These are phyloP conservation scores for Suillus subalutaceus DNA, from an alignment of 768 basidiomycete species.

Conservation along the genomic window DNA sequence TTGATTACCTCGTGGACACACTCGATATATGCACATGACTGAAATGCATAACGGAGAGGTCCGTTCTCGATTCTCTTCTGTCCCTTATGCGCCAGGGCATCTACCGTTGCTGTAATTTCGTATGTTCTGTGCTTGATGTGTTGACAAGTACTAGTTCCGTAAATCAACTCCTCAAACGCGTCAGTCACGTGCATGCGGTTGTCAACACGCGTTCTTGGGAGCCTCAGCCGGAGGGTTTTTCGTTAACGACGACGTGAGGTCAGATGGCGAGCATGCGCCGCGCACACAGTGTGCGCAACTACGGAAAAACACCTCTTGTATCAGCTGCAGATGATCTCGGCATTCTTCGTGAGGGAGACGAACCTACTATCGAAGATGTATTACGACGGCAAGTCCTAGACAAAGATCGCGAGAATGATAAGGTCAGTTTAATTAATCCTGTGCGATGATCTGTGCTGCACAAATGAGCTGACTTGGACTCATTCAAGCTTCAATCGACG, in stretches of 20 bases:
- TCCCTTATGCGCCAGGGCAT: background rate
- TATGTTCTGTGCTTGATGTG: too few relatives aligned
- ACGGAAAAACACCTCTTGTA: slow-evolving; percentile 48
- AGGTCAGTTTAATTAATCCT: slow-evolving; percentile 40
- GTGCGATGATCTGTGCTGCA: background rate
- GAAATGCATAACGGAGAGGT: background rate
- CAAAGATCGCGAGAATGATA: slow-evolving; percentile 72
- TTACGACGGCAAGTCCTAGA: slow-evolving; percentile 67
- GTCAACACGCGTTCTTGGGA: background rate
- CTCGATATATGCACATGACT: background rate
- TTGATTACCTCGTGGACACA: background rate
- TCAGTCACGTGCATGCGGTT: slow-evolving; percentile 3
- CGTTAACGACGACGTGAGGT: background rate
- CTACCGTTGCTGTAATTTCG: background rate
- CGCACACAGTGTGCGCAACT: slow-evolving; percentile 62
- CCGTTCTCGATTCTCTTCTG: background rate
- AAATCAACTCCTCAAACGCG: background rate
- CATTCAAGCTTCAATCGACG: slow-evolving; percentile 58
- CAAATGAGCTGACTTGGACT: background rate
- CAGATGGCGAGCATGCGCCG: slow-evolving; percentile 50
- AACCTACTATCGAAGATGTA: slow-evolving; percentile 55
- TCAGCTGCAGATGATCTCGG: slow-evolving; percentile 59
- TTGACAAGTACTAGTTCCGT: background rate
- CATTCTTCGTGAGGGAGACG: slow-evolving; percentile 59
- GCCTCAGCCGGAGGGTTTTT: background rate